Percentiles rank a stretch among this genome's conserved stretches.
Evolutionary conservation across 768 basidiomycete species (phyloP).

Genomic region (Saitozyma sp.): DNA sequence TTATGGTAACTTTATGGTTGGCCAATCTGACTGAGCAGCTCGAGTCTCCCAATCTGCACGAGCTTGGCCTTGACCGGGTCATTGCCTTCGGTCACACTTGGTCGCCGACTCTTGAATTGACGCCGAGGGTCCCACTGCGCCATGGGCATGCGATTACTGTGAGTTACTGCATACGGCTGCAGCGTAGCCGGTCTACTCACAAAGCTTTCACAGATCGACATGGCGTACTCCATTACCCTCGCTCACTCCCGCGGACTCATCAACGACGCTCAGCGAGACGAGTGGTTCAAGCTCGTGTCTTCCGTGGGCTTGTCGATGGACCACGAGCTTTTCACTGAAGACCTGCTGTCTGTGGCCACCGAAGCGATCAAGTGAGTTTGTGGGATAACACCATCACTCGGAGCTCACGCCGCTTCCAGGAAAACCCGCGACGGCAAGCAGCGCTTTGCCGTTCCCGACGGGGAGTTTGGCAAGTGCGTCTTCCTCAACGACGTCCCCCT

Average conservation of each 20-base stretch:
- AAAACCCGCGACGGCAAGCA: slow-evolving; percentile 51
- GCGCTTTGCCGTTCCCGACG: slow-evolving; percentile 52
- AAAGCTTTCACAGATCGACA: slow-evolving; percentile 45
- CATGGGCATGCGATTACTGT: slow-evolving; percentile 52
- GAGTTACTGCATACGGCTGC: not conserved
- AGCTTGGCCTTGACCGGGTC: slow-evolving; percentile 53
- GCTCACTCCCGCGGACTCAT: slow-evolving; percentile 51
- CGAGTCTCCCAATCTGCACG: slow-evolving; percentile 54
- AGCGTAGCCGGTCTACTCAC: not conserved
- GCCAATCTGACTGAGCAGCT: slow-evolving; percentile 28
- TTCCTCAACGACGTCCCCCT: slow-evolving; percentile 54
- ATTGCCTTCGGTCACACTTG: slow-evolving; percentile 53
- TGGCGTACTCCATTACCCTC: slow-evolving; percentile 54
- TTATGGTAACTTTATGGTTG: not conserved
- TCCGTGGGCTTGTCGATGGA: slow-evolving; percentile 52
- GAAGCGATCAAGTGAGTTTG: slow-evolving; percentile 49
- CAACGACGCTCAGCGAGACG: slow-evolving; percentile 50
- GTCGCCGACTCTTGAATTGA: slow-evolving; percentile 52
- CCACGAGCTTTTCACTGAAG: slow-evolving; percentile 50
- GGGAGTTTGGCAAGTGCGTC: slow-evolving; percentile 50
- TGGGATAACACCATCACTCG: not conserved
- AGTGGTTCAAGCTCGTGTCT: slow-evolving; percentile 49
- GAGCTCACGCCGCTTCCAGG: slow-evolving; percentile 1
- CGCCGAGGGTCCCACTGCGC: slow-evolving; percentile 49
- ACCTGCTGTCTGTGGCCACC: slow-evolving; percentile 49